Evolutionary conservation across 2,329 filamentous ascomycete genomes (phyloP), one percentile per base, ranked within the genome.

Genomic region (Thelonectria rubi): DNA sequence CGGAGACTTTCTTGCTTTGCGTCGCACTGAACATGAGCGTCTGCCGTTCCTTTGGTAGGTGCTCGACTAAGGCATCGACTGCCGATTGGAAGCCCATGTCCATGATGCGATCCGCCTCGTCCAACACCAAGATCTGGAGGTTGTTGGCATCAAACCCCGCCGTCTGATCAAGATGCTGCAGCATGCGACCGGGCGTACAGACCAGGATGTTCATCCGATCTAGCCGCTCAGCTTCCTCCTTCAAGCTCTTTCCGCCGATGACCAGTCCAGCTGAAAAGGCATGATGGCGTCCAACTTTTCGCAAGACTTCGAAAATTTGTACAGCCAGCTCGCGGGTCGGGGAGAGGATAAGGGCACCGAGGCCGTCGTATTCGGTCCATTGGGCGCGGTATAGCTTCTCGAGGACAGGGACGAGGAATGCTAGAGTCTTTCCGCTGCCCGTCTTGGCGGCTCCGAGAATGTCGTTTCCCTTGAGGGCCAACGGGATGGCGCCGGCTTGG

Each of bases 11-110:
- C 73, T 93, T 96, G 67, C 94, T 98, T 78, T 99, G 95, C 0
- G 95, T 99, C 0, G 95, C 95, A 73, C 92, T 96, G 81, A 98
- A 99, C 10, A 99, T 86, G 74, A 99, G 84, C 0, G 95, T 99
- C 78, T 99, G 95, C 64, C 95, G 85, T 26, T 90, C 82, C 70
- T 88, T 89, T 1, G 95, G 95, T 2, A 99, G 82, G 74, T 98
- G 96, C 64, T 97, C 93, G 26, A 99, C 80, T 52, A 99, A 91
- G 0, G 95, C 95, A 77, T 99, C 95, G 3, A 99, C 89, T 1
- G 92, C 92, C 5, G 84, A 82, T 77, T 97, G 90, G 76, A 99
- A 99, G 5, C 95, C 95, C 93, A 98, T 95, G 73, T 99, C 95
- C 85, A 99, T 88, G 73, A 97, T 97, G 40, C 95, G 88, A 76